Percentiles rank a stretch among this genome's conserved stretches.
These are phyloP conservation scores for Hypoxylon crocopeplum DNA, from an alignment of 495 filamentous ascomycete species.

Conservation along the genomic window DNA sequence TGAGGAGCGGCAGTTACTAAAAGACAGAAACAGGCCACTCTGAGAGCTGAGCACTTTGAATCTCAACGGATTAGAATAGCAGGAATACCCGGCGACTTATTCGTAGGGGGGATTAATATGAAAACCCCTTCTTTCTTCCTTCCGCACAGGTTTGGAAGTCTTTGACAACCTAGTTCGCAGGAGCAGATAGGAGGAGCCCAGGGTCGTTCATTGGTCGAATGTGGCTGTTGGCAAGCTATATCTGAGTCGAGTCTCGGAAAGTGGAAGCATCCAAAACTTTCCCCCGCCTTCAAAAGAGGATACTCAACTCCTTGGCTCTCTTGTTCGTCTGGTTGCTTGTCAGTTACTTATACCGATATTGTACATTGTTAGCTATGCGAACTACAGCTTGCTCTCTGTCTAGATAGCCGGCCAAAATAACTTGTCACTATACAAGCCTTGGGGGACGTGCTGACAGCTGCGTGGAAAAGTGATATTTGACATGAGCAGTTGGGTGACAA, in stretches of 20 bases:
- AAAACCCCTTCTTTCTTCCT: conserved; percentile 42
- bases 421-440: background rate
- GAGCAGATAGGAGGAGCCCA: conserved; percentile 27
- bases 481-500: conserved; percentile 12
- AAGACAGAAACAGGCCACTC: conserved; percentile 25
- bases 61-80: conserved; percentile 31
- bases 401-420: background rate
- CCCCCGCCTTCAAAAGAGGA: conserved; percentile 32
- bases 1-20: conserved; percentile 20
- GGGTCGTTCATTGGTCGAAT: conserved; percentile 37
- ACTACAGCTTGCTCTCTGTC: too few species aligned
- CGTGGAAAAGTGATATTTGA: conserved; percentile 16
- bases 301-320: conserved; percentile 23
- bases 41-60: conserved; percentile 22
- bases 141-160: conserved; percentile 29
- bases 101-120: conserved; percentile 39
- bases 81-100: conserved; percentile 35
- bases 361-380: too few species aligned
- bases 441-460: background rate
- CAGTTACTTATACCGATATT: conserved; percentile 14
- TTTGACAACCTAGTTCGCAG: conserved; percentile 40
- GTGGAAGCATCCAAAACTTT: conserved; percentile 39
- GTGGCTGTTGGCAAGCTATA: conserved; percentile 42
- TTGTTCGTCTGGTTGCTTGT: conserved; percentile 20
- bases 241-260: conserved; percentile 47